Conservation (phyloP, 805 yeast genomes). For the Yueomyces sinensis region DNA sequence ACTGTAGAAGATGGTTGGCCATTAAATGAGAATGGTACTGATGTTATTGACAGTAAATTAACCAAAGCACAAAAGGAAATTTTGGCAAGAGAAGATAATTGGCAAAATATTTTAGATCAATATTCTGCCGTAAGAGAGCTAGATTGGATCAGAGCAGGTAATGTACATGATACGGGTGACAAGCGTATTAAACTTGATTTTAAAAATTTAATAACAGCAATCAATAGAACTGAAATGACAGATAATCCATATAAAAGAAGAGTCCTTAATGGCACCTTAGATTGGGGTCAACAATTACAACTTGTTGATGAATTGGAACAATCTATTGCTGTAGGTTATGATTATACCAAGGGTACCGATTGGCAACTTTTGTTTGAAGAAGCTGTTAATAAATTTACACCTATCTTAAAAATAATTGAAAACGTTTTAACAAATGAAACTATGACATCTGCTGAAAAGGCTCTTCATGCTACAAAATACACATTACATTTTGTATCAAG, state of each 20-base stretch:
- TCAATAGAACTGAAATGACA: constrained; percentile 35
- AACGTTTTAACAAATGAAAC: constrained; percentile 19
- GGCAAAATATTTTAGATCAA: constrained; percentile 10
- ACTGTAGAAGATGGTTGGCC: constrained; percentile 21
- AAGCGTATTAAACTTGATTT: constrained; percentile 36
- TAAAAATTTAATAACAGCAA: constrained; percentile 37
- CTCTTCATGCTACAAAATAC: constrained; percentile 26
- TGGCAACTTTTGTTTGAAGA: constrained; percentile 42
- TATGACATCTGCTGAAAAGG: constrained; percentile 7
- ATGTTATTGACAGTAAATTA: constrained; percentile 9
- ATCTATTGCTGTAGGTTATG: constrained; percentile 19
- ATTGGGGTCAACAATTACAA: constrained; percentile 23
- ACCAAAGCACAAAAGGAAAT: constrained; percentile 12
- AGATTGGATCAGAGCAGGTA: constrained; percentile 36
- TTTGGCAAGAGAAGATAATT: constrained; percentile 13
- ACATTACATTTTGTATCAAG: constrained; percentile 35
- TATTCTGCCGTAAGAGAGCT: constrained; percentile 25
- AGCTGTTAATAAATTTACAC: constrained; percentile 41
- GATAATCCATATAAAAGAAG: constrained; percentile 36
- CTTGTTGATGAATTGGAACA: constrained; percentile 26
- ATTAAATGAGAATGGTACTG: constrained; percentile 10
- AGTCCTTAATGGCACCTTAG: constrained; percentile 24
- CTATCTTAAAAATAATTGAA: constrained; percentile 31
- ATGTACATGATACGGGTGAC: constrained; percentile 35
- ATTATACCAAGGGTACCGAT: constrained; percentile 32